A percentile compares a stretch with the other conserved stretches of the same genome.
Evolutionary conservation across 2,329 filamentous ascomycete genomes (phyloP).

Genomic region (Exophiala aquamarina): DNA sequence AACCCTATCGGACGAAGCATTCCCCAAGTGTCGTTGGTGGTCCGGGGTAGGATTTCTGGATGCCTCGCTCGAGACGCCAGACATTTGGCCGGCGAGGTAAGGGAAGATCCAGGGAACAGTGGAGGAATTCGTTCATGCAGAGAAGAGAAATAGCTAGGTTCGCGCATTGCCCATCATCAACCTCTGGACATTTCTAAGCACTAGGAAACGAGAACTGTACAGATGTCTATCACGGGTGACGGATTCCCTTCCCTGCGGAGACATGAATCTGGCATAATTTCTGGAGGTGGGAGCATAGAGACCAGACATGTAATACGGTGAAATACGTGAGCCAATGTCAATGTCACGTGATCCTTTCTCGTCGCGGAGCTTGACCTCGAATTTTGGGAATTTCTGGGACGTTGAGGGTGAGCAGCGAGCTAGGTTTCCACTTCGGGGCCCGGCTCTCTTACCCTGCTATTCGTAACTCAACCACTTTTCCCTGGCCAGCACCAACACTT

Average conservation of each 20-base stretch:
- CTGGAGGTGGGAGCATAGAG: no score
- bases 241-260: no score
- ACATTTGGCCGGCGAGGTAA: conserved; percentile 24
- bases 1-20: conserved; percentile 22
- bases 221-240: no score
- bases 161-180: background rate
- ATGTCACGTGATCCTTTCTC: no score
- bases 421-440: background rate
- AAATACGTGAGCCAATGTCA: no score
- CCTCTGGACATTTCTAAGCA: no score
- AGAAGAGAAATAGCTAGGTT: background rate
- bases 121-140: conserved; percentile 10
- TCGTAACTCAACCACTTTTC: conserved; percentile 2
- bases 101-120: conserved; percentile 4
- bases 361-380: conserved; percentile 2
- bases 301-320: no score
- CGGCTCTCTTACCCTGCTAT: background rate
- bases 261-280: no score
- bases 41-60: conserved; percentile 12
- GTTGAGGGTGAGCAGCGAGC: background rate
- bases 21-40: conserved; percentile 9
- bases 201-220: no score
- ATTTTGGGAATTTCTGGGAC: background rate
- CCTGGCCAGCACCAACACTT: conserved; percentile 3
- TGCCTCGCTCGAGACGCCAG: conserved; percentile 23